Base-by-base conservation (phyloP, 2,329 filamentous ascomycete species). In the Metarhizium rileyi region DNA sequence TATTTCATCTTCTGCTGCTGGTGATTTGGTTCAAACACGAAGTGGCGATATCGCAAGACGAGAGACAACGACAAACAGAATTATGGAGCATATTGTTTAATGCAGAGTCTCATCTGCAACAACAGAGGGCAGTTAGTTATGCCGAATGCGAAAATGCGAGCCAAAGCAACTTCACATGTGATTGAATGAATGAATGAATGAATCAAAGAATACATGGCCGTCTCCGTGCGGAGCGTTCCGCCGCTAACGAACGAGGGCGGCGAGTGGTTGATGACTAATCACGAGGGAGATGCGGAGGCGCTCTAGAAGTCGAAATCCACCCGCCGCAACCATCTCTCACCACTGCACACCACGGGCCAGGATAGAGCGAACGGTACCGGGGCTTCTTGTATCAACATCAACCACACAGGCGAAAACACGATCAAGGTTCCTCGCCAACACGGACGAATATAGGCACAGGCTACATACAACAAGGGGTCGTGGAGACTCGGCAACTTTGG, bases 341-440 rank as follows among this genome's bases (percentile, higher is more conserved):
- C 64, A 62, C 55, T 67, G 64, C 65, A 68, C 58, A 65, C 57
- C 61, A 64, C 58, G 52, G 56, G 57, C 55, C 54, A 55, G 58
- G 46, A 27, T 38, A 46, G 44, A 50, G 36, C 40, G 12, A 35
- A 36, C 49, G 33, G 45, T 20, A 45, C 49, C 40, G 30, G 23
- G 20, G n/a, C 30, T 23, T 14, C 18, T 30, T 12, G 6, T 26
- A 44, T 36, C 49, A 26, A 36, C n/a, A 18, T 14, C 14, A 38
- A 33, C 7, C 27, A 16, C 41, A 44, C 20, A n/a, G 20, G 22
- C 38, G 10, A 42, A 42, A 16, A 9, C 38, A 18, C 20, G 38
- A 42, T 25, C 30, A 25, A 25, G 3, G 10, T 18, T 18, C 18
- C 2, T 35, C 44, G 20, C 20, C 20, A 18, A 42, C 22, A 25